These are phyloP conservation scores for Nymphaea thermarum DNA, from an alignment of 164 flowering plant species.

Conservation along the genomic window DNA sequence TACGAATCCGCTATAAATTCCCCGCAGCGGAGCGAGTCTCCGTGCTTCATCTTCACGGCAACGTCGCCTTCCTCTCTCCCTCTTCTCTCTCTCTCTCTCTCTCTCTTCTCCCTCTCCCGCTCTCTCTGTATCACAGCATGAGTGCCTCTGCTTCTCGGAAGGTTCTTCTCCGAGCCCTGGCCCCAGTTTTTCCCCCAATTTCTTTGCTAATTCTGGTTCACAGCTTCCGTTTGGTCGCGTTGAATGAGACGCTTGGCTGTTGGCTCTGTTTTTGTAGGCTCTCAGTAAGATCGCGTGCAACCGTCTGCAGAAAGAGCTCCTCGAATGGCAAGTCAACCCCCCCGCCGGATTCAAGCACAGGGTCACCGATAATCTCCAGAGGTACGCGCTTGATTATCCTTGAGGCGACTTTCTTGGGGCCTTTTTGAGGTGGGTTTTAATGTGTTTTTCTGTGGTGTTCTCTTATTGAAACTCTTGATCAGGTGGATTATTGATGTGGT, in stretches of 20 bases:
- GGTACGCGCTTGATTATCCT: conserved; percentile 20
- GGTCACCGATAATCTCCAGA: conserved; percentile 81
- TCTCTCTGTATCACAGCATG: neutral
- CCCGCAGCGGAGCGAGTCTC: neutral
- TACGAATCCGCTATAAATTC: neutral
- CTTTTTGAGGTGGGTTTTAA: neutral
- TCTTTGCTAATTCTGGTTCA: neutral
- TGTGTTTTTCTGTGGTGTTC: neutral
- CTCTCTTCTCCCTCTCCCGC: neutral
- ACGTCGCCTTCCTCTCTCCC: neutral
- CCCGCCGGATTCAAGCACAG: conserved; percentile 75
- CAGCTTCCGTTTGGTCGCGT: neutral
- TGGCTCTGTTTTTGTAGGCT: conserved; percentile 17
- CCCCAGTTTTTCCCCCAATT: neutral
- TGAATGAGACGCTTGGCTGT: neutral
- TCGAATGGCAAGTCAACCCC: conserved; percentile 93
- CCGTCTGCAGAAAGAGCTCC: conserved; percentile 79
- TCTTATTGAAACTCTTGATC: neutral
- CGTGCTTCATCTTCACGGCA: neutral
- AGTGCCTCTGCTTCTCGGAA: conserved; percentile 3
- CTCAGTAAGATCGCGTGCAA: conserved; percentile 81
- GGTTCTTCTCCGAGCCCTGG: neutral
- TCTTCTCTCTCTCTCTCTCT: conserved; percentile 3
- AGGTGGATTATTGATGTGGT: conserved; percentile 33
- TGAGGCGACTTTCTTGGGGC: neutral